phyloP scores from a whole-genome alignment of 2,329 filamentous ascomycete species.

The Sporothrix schenckii region DNA sequence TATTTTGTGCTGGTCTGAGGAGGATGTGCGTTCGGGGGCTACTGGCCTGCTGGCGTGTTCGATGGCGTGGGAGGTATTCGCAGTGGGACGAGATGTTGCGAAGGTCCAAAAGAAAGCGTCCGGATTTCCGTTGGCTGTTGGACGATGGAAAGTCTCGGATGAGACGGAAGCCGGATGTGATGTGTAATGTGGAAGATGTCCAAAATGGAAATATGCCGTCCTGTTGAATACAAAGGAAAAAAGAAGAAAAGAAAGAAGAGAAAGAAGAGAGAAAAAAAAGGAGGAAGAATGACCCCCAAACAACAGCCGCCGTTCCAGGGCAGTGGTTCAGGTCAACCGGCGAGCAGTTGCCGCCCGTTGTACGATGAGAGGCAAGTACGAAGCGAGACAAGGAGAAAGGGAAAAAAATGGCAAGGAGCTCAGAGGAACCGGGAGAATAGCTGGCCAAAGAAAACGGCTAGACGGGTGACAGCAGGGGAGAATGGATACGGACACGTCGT shows the following conservation, averaged over 20 bases:
- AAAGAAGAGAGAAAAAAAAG: too few relatives aligned
- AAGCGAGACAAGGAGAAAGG: neutral
- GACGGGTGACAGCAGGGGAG: neutral
- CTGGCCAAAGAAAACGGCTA: neutral
- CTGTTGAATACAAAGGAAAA: neutral
- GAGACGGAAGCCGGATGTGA: neutral
- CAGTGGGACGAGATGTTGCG: conserved; percentile 13
- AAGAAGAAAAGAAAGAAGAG: neutral
- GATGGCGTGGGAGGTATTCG: conserved; percentile 16
- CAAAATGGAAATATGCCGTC: neutral
- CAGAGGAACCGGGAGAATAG: neutral
- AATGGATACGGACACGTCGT: neutral
- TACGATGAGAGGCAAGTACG: neutral
- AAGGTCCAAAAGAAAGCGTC: neutral
- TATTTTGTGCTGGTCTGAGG: neutral
- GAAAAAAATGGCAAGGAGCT: neutral
- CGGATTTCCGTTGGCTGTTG: neutral
- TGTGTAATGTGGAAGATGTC: conserved; percentile 11
- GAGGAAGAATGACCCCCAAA: neutral
- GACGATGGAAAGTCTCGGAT: conserved; percentile 1
- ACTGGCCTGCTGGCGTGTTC: neutral
- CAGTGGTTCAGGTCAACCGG: conserved; percentile 6
- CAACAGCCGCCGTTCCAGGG: conserved; percentile 2
- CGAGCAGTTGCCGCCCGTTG: neutral
- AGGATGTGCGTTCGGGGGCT: neutral